Evolutionary conservation across 768 basidiomycete species (phyloP).

Genomic region (Mycena filopes): DNA sequence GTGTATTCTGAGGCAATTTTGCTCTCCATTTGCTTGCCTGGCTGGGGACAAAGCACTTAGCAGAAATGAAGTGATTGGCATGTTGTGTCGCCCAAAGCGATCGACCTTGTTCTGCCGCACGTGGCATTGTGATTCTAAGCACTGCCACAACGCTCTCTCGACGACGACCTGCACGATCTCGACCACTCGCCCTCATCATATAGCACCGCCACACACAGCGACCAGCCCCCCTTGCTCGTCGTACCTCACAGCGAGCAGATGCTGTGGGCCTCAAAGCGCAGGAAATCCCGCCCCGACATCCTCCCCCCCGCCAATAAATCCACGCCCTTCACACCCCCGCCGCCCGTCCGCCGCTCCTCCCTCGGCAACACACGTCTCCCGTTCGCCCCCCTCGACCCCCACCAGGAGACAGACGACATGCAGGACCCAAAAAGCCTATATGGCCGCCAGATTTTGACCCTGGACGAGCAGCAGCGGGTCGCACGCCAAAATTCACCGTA

Average conservation of each 20-base stretch:
- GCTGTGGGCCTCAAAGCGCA: conserved; percentile 30
- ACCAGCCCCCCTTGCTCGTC: conserved; percentile 5
- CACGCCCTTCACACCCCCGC: background rate
- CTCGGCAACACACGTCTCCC: conserved; percentile 29
- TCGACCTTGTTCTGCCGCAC: background rate
- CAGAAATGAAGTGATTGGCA: too few species aligned
- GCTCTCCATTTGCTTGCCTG: too few species aligned
- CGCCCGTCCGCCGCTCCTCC: conserved; percentile 23
- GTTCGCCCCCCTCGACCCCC: conserved; percentile 26
- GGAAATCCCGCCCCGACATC: conserved; percentile 28
- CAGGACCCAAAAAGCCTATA: conserved; percentile 17
- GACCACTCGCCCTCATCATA: conserved; percentile 10
- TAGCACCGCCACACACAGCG: conserved; percentile 7
- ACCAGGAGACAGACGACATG: conserved; percentile 16
- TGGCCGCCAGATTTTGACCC: conserved; percentile 21
- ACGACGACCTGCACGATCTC: background rate
- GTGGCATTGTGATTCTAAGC: background rate
- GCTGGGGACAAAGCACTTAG: too few species aligned
- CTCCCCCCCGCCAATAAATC: background rate
- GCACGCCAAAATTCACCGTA: conserved; percentile 18
- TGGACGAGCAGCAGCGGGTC: conserved; percentile 24
- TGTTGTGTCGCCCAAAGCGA: background rate
- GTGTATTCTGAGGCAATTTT: too few species aligned
- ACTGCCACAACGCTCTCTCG: background rate
- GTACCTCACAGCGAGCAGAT: conserved; percentile 4